Evolutionary conservation across 345 rosid species (phyloP).

Genomic region (Mercurialis annua): DNA sequence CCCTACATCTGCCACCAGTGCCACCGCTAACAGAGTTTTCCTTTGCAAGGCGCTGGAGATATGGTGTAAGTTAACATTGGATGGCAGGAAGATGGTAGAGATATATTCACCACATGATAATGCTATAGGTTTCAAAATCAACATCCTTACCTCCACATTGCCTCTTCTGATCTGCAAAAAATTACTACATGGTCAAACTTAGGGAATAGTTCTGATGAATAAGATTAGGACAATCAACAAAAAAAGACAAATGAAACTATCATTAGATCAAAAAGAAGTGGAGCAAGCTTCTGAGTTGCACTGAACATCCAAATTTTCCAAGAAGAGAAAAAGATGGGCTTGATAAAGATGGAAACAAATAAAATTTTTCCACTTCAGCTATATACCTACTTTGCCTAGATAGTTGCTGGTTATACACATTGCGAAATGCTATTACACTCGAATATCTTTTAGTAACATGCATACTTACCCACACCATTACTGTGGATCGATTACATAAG

Average conservation of each 20-base stretch:
- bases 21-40: background rate
- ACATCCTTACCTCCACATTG: conserved; percentile 58
- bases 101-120: background rate
- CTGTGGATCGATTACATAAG: background rate
- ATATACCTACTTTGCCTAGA: background rate
- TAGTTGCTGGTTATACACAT: background rate
- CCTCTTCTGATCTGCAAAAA: conserved; percentile 73
- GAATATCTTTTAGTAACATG: background rate
- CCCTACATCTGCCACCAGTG: background rate
- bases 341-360: background rate
- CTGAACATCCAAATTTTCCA: background rate
- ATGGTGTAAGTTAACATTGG: background rate
- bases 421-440: background rate
- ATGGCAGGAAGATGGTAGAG: background rate
- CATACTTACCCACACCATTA: background rate
- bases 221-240: background rate
- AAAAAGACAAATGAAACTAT: background rate
- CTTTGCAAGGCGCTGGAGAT: background rate
- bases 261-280: background rate
- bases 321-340: background rate
- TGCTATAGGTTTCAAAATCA: background rate
- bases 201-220: background rate
- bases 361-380: background rate
- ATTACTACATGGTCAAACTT: conserved; percentile 11
- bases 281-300: background rate